Percentiles rank a stretch among this genome's conserved stretches.
These are phyloP conservation scores for Pseudozyma pruni DNA, from an alignment of 1,284 basidiomycete genomes.

Conservation along the genomic window DNA sequence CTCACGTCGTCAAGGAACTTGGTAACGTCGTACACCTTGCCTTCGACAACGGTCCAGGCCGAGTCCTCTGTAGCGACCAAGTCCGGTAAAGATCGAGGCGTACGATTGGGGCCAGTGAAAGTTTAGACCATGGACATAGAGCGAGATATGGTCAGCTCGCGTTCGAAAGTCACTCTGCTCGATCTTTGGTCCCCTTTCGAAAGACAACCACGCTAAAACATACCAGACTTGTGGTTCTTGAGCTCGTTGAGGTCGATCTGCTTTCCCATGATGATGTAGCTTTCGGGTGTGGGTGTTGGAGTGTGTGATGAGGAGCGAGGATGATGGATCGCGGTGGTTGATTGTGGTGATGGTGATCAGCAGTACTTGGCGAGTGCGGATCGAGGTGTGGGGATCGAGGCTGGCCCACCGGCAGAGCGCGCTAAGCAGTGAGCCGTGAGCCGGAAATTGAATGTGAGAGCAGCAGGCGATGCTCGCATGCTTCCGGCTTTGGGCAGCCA, in stretches of 20 bases:
- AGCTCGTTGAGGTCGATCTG: slow-evolving; percentile 52
- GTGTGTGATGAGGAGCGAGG: slow-evolving; percentile 4
- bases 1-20: slow-evolving; percentile 65
- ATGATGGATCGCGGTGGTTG: neutral
- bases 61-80: slow-evolving; percentile 52
- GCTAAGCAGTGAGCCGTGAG: slow-evolving; percentile 9
- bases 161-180: neutral
- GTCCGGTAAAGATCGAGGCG: no score
- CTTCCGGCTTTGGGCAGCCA: neutral
- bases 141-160: slow-evolving; percentile 3
- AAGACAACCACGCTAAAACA: slow-evolving; percentile 2
- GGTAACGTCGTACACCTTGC: slow-evolving; percentile 67
- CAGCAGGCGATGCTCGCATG: slow-evolving; percentile 5
- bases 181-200: no score
- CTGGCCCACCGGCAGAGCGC: slow-evolving; percentile 18
- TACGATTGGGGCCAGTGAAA: no score
- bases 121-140: no score
- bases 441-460: slow-evolving; percentile 34
- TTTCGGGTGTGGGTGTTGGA: neutral
- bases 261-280: slow-evolving; percentile 45
- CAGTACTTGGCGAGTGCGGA: no score
- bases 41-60: slow-evolving; percentile 65
- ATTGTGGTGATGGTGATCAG: slow-evolving; percentile 8
- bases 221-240: slow-evolving; percentile 61
- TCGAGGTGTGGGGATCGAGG: slow-evolving; percentile 5